A percentile compares a stretch with the other conserved stretches of the same genome.
phyloP scores from a whole-genome alignment of 345 rosid genomes.

The Syzygium aqueum region DNA sequence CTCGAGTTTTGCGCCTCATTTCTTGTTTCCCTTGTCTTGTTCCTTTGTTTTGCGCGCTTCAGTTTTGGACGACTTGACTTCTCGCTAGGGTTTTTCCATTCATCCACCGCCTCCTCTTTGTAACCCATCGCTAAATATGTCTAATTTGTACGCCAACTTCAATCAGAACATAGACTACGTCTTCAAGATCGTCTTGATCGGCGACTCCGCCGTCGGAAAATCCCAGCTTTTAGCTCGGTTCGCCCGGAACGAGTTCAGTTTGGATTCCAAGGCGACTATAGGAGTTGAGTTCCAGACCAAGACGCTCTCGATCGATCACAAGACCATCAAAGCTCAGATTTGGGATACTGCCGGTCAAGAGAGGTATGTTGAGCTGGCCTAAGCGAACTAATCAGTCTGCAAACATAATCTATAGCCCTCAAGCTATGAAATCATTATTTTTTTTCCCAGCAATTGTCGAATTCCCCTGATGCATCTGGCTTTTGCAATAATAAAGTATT shows the following conservation, averaged over 20 bases:
- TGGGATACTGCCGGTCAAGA: constrained; percentile 89
- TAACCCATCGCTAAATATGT: constrained; percentile 14
- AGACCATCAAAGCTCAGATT: constrained; percentile 65
- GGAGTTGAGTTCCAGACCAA: constrained; percentile 66
- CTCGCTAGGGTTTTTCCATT: background rate
- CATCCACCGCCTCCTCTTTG: background rate
- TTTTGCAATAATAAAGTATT: background rate
- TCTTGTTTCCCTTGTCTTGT: background rate
- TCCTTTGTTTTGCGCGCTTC: background rate
- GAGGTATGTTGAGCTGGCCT: constrained; percentile 17
- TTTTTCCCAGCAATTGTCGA: background rate
- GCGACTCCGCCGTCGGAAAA: constrained; percentile 69
- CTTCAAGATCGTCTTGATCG: constrained; percentile 54
- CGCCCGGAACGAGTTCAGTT: constrained; percentile 46
- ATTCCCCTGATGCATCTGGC: background rate
- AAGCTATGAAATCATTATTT: background rate
- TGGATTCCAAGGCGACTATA: constrained; percentile 63
- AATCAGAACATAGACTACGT: constrained; percentile 57
- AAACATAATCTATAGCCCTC: background rate
- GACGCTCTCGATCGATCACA: constrained; percentile 42
- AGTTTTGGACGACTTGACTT: background rate
- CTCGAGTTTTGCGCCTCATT: background rate
- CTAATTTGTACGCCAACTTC: constrained; percentile 29
- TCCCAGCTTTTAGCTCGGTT: constrained; percentile 69
- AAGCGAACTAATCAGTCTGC: background rate